Evolutionary conservation across 2,329 filamentous ascomycete genomes (phyloP), one percentile per base, ranked within the genome.

Genomic region (Colletotrichum filicis): DNA sequence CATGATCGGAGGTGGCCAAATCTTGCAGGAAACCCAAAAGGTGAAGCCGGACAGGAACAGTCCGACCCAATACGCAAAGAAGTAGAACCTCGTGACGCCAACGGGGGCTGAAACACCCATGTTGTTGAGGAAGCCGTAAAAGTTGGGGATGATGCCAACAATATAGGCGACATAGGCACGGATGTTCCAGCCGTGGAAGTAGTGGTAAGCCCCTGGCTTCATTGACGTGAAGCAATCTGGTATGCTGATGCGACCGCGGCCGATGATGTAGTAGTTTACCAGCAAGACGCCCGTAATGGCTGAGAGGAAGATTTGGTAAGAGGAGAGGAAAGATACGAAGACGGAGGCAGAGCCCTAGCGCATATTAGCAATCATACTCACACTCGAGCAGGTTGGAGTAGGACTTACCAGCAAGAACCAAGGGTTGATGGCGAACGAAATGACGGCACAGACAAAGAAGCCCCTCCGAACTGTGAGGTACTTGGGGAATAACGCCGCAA

Each of bases 61-160:
- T 4, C 87, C 85, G 6, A 90, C 87, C 75, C 86, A 85, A 68
- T 86, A 88, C 0, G 89, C 88, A 28, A 91, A 82, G 73, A 89
- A 89, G 76, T 91, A 91, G 79, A 90, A 90, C 19, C 79, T 77
- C 0, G 78, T 80, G 3, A 83, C 76, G 0, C 79, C 80, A 0
- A 79, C 5, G 1, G 83, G 83, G 0, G 80, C 81, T 0, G 61
- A 4, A 4, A 85, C 81, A 1, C 83, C 84, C 79, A 85, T 82
- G 26, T 83, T 80, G 69, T 82, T 79, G 2, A 85, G 76, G 58
- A 86, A 86, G 1, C 83, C 83, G 58, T 82, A 83, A 60, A 86
- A 83, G 57, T 84, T 84, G 0, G 83, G 82, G 5, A 78, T 77
- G n/a, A 84, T 79, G 16, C 81, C 82, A 42, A 82, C 56, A 1